Evolutionary conservation across 192 early-diverging fungal species (phyloP).

Genomic region (Pecoramyces ruminantium): DNA sequence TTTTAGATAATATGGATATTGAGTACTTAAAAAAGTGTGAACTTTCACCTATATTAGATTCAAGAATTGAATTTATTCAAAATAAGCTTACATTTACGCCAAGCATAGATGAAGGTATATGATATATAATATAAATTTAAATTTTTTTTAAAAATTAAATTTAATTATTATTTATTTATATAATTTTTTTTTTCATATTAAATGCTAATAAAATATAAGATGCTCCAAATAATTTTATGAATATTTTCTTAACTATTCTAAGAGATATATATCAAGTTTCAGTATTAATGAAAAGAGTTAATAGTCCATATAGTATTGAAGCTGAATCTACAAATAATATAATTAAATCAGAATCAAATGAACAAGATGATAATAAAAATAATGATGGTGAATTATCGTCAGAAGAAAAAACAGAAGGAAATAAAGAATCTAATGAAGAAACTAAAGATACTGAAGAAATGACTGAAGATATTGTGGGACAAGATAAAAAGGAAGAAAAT

Average conservation of each 20-base stretch:
- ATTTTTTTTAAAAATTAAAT: too few relatives aligned
- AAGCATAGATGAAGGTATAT: constrained; percentile 34
- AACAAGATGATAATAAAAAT: not conserved
- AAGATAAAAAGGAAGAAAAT: constrained; percentile 3
- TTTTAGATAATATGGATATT: constrained; percentile 37
- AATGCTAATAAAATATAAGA: constrained; percentile 14
- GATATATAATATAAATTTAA: too few relatives aligned
- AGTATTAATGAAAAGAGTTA: constrained; percentile 31
- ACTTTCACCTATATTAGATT: constrained; percentile 32
- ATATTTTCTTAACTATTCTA: constrained; percentile 25
- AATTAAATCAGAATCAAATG: not conserved
- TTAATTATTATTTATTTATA: too few relatives aligned
- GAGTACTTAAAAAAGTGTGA: constrained; percentile 18
- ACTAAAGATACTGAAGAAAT: constrained; percentile 1
- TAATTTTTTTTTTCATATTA: too few relatives aligned
- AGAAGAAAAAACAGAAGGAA: not conserved
- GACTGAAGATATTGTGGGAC: not conserved
- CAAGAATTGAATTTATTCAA: constrained; percentile 37
- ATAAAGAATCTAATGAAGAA: not conserved
- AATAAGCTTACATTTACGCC: constrained; percentile 37
- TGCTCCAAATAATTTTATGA: constrained; percentile 13
- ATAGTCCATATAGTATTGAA: not conserved
- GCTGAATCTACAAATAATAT: not conserved
- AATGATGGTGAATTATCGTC: not conserved
- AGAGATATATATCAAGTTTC: constrained; percentile 36